Percentiles rank a stretch among this genome's conserved stretches.
phyloP scores from a whole-genome alignment of 768 basidiomycete genomes.

The Hericium alpestre region DNA sequence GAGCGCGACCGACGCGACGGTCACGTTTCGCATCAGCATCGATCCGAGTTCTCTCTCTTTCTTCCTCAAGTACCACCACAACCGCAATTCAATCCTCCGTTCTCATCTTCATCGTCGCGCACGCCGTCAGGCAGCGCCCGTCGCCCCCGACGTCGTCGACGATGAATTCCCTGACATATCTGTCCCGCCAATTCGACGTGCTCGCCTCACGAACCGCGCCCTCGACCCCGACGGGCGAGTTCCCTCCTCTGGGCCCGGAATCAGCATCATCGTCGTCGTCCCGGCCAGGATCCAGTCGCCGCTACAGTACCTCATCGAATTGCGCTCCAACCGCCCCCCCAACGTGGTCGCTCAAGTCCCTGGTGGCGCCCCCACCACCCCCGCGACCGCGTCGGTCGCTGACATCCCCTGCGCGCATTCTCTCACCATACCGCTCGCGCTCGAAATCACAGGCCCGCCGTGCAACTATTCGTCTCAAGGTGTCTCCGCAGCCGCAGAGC shows the following conservation, averaged over 20 bases:
- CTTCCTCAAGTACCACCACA: neutral
- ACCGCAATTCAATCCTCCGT: neutral
- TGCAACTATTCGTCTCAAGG: slow-evolving; percentile 7
- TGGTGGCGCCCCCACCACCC: slow-evolving; percentile 13
- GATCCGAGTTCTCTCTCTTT: neutral
- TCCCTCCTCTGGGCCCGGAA: slow-evolving; percentile 14
- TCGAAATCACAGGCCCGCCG: neutral
- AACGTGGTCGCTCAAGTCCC: slow-evolving; percentile 12
- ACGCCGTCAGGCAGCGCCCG: neutral
- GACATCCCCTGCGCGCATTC: slow-evolving; percentile 11
- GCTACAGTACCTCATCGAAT: neutral
- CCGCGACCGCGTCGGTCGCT: slow-evolving; percentile 10
- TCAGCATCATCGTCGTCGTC: neutral
- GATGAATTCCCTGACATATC: slow-evolving; percentile 77
- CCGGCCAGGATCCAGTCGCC: neutral
- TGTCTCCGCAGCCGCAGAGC: slow-evolving; percentile 21
- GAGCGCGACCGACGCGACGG: neutral
- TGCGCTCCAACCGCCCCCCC: neutral
- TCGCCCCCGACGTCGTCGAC: neutral
- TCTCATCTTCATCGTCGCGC: neutral
- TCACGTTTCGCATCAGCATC: neutral
- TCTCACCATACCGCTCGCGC: neutral
- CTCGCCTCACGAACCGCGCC: slow-evolving; percentile 53
- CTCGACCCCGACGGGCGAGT: slow-evolving; percentile 38
- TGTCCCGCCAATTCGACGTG: slow-evolving; percentile 76